phyloP scores from a whole-genome alignment of 768 basidiomycete species.

The Boletus fagicola region DNA sequence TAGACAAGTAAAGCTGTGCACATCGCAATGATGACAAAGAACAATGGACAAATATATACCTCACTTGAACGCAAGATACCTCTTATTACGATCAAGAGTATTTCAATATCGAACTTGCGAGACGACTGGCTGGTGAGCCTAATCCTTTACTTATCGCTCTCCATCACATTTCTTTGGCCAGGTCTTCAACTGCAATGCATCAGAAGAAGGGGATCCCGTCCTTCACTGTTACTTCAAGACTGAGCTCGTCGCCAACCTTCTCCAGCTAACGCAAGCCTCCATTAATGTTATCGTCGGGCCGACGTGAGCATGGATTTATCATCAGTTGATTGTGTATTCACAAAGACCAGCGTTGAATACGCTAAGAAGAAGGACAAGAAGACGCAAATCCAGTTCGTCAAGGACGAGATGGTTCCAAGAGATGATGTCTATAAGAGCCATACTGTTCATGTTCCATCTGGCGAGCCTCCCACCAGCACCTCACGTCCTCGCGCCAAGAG shows the following conservation, averaged over 20 bases:
- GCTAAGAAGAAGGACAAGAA: slow-evolving; percentile 97
- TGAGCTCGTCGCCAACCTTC: slow-evolving; percentile 79
- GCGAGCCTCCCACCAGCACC: slow-evolving; percentile 77
- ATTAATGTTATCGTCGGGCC: slow-evolving; percentile 73
- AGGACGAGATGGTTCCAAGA: slow-evolving; percentile 78
- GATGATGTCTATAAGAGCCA: slow-evolving; percentile 94
- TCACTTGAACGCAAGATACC: slow-evolving; percentile 85
- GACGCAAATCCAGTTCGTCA: slow-evolving; percentile 79
- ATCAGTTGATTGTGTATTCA: slow-evolving; percentile 10
- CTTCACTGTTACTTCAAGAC: slow-evolving; percentile 95
- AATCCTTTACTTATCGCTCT: background rate
- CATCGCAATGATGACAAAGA: slow-evolving; percentile 60
- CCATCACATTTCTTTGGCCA: slow-evolving; percentile 32
- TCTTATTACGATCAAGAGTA: slow-evolving; percentile 80
- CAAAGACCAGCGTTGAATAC: slow-evolving; percentile 71
- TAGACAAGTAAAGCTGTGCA: slow-evolving; percentile 70
- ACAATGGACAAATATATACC: slow-evolving; percentile 58
- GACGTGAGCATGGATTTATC: slow-evolving; percentile 51
- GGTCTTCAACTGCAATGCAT: slow-evolving; percentile 73
- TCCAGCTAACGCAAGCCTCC: slow-evolving; percentile 76
- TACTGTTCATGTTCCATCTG: slow-evolving; percentile 81
- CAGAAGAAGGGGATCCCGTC: slow-evolving; percentile 94
- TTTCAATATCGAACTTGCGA: slow-evolving; percentile 83
- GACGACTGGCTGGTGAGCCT: slow-evolving; percentile 90
- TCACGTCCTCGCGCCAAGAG: slow-evolving; percentile 84